Evolutionary conservation across 495 filamentous ascomycete species (phyloP), one percentile per base, ranked within the genome.

Genomic region (Neurospora sp.): DNA sequence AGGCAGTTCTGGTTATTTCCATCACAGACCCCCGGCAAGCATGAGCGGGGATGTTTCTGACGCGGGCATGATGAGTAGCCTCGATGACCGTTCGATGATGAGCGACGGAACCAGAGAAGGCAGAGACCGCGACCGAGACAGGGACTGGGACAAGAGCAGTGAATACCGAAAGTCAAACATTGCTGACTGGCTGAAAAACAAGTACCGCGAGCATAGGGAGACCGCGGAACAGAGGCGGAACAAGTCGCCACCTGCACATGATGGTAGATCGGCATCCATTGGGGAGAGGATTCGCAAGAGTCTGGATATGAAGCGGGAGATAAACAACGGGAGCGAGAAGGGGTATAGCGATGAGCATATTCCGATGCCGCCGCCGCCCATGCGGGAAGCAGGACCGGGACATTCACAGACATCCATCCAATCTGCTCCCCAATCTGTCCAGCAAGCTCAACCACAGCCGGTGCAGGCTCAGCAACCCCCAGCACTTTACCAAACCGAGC

Each of bases 111-210:
- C 54, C 54, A 62, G 54, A 18, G 54, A 62, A 62, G 54, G 54
- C 12, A 62, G 54, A 35, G 54, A 62, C 27, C 54, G 12, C 14
- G 54, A 62, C 54, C 35, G 81, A 84, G 73, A 74, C 76, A 62
- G 54, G 70, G 73, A 84, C 78, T 77, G 84, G 82, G 77, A 86
- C 84, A 81, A 88, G 80, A 79, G 83, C 80, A 76, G 86, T 84
- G 81, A 88, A 77, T 84, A 86, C 41, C 86, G 86, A 74, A 92
- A 89, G 74, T 62, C 54, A 18, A 91, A 92, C n/a, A 86, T 93
- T 6, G 86, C 96, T 69, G 90, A 89, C 18, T 97, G 94, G 88
- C 88, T 97, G 75, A 92, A 92, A 78, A 91, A 89, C 75, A 97
- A 96, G 82, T 89, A 96, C 48, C 88, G 91, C 20, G 92, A 94